phyloP scores from a whole-genome alignment of 1,139 yeast species.

The Komagataea norvegica region DNA sequence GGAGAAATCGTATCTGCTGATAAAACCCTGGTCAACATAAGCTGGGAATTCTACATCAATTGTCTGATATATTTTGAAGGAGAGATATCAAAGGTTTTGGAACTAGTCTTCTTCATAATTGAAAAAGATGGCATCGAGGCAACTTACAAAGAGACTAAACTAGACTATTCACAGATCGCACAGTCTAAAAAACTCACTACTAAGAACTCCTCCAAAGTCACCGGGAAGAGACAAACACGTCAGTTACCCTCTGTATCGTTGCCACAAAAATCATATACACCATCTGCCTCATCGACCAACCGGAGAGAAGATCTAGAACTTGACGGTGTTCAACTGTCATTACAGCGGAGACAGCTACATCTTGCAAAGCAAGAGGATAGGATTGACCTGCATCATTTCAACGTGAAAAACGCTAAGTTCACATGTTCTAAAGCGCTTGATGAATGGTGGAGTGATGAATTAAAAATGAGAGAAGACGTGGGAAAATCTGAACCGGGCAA shows the following conservation, averaged over 20 bases:
- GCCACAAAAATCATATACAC: not conserved
- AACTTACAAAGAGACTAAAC: constrained; percentile 13
- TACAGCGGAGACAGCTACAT: not conserved
- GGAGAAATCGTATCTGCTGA: constrained; percentile 15
- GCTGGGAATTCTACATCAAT: constrained; percentile 32
- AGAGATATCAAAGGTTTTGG: constrained; percentile 33
- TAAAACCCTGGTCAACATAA: constrained; percentile 12
- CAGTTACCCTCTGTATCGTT: too few species aligned
- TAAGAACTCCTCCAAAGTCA: not conserved
- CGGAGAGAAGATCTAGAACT: too few species aligned
- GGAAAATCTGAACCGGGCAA: constrained; percentile 31
- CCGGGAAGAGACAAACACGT: not conserved
- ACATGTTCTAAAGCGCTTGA: constrained; percentile 31
- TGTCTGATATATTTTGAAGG: constrained; percentile 38
- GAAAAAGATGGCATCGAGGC: constrained; percentile 26
- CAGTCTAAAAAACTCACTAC: not conserved
- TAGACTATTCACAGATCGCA: constrained; percentile 12
- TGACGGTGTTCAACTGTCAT: not conserved
- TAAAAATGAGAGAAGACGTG: constrained; percentile 32
- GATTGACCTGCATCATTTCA: constrained; percentile 47
- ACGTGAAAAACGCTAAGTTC: constrained; percentile 38
- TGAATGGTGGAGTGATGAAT: constrained; percentile 52
- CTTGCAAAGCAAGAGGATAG: constrained; percentile 12
- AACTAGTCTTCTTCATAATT: constrained; percentile 27
- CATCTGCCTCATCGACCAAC: too few species aligned